Evolutionary conservation across 805 yeast genomes (phyloP), one percentile per base, ranked within the genome.

Genomic region (Yarrowia hollandica): DNA sequence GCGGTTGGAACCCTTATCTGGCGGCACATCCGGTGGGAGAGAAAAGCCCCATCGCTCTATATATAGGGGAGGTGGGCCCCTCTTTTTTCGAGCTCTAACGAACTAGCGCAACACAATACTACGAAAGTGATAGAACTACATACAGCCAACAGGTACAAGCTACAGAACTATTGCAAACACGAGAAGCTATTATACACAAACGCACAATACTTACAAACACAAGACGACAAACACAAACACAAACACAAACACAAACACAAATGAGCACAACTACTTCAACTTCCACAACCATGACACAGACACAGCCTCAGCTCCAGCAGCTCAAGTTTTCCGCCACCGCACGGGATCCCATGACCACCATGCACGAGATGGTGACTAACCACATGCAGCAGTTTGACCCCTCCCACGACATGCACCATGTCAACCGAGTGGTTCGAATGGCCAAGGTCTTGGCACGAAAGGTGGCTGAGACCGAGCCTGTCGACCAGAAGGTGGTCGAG

Each of bases 321-420:
- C 55, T 48, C 39, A 48, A 48, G 18, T 22, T 48, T 21, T 33
- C 38, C 5, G 39, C 55, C 30, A 48, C 55, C 9, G 55, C 55
- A 10, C 12, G 39, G 18, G 55, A 48, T 19, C 55, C 58, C 33
- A 26, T 35, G 42, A 26, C 22, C 10, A 18, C 19, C 25, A 52
- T 52, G 58, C 42, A 37, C 33, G 58, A 52, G 15, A 35, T 35
- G 58, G 58, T 52, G 35, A 37, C 58, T 18, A 37, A 18, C 16
- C 58, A 61, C 41, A 70, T 71, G 73, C 44, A 57, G 14, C 48
- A 42, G 31, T 67, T 64, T 46, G 74, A 71, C 54, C 67, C 71
- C 2, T 67, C 71, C 18, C 74, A 71, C 61, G 74, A 71, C 57
- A 62, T 59, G 21, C 60, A 58, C 18, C 74, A 71, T 61, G 68